A percentile compares a stretch with the other conserved stretches of the same genome.
These are phyloP conservation scores for Peronospora destructor DNA, from an alignment of 352 stramenopile genomes.

Conservation along the genomic window DNA sequence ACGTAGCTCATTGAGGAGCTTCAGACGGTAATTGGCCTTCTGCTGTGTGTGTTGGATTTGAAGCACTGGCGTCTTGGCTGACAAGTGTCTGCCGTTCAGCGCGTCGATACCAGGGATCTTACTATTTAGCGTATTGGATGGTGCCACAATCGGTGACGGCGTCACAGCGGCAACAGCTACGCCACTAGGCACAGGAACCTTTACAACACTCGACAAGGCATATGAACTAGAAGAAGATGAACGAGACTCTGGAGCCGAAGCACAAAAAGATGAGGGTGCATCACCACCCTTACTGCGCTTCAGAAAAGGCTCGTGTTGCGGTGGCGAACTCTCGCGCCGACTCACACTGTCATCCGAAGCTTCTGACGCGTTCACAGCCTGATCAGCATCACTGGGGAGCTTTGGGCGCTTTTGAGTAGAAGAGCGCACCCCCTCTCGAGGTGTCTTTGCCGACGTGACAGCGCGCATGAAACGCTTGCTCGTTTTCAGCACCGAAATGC, in stretches of 20 bases:
- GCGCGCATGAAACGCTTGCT: slow-evolving; percentile 30
- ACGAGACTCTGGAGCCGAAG: slow-evolving; percentile 5
- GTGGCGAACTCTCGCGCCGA: slow-evolving; percentile 1
- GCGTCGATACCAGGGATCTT: slow-evolving; percentile 1
- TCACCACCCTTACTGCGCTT: slow-evolving; percentile 16
- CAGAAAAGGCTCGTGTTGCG: slow-evolving; percentile 1
- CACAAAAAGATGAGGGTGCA: slow-evolving; percentile 8
- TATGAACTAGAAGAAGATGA: slow-evolving; percentile 18
- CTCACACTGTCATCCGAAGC: slow-evolving; percentile 14
- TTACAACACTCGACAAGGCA: slow-evolving; percentile 17
- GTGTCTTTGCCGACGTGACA: slow-evolving; percentile 24
- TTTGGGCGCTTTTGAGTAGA: slow-evolving; percentile 11
- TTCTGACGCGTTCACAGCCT: slow-evolving; percentile 9
- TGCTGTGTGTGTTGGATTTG: slow-evolving; percentile 7
- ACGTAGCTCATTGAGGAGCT: slow-evolving; percentile 23
- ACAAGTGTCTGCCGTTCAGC: slow-evolving; percentile 5
- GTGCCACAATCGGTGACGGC: background rate
- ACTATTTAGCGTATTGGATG: background rate
- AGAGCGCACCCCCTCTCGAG: slow-evolving; percentile 2
- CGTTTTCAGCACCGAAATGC: slow-evolving; percentile 20
- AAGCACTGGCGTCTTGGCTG: slow-evolving; percentile 8
- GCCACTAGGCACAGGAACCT: slow-evolving; percentile 8
- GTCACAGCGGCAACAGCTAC: background rate
- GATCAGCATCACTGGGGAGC: slow-evolving; percentile 2
- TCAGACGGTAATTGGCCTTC: slow-evolving; percentile 26